Evolutionary conservation across 2,329 filamentous ascomycete species (phyloP).

Genomic region (Cytospora chrysosperma): DNA sequence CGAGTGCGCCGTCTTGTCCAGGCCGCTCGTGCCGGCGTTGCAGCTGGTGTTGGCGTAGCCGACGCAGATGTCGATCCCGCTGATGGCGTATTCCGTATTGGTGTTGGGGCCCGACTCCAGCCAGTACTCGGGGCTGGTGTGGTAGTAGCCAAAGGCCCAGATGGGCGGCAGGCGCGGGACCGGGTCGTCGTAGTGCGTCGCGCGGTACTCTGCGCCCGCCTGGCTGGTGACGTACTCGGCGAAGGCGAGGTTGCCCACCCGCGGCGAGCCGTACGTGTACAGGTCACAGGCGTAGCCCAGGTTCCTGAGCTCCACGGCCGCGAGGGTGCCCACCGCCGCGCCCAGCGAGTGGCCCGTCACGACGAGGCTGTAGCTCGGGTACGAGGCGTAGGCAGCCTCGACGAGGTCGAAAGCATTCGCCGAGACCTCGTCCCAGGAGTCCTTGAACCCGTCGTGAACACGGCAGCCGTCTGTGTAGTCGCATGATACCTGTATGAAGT

Average conservation of each 20-base stretch:
- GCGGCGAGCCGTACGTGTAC: slow-evolving; percentile 67
- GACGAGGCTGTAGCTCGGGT: slow-evolving; percentile 55
- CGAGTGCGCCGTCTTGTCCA: slow-evolving; percentile 46
- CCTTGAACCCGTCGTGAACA: slow-evolving; percentile 58
- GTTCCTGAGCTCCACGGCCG: slow-evolving; percentile 53
- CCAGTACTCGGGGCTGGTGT: slow-evolving; percentile 71
- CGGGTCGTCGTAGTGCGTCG: slow-evolving; percentile 67
- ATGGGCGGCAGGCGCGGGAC: slow-evolving; percentile 66
- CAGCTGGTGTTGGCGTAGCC: slow-evolving; percentile 49
- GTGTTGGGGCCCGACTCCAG: slow-evolving; percentile 40
- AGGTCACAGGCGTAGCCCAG: slow-evolving; percentile 49
- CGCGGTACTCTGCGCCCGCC: slow-evolving; percentile 51
- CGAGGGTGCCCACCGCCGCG: slow-evolving; percentile 62
- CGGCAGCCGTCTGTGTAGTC: slow-evolving; percentile 45
- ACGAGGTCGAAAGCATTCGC: slow-evolving; percentile 43
- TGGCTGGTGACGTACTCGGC: slow-evolving; percentile 54
- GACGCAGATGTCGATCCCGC: slow-evolving; percentile 46
- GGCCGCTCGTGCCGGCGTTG: slow-evolving; percentile 49
- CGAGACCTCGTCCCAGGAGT: slow-evolving; percentile 57
- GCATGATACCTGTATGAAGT: slow-evolving; percentile 39
- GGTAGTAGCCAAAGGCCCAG: slow-evolving; percentile 56
- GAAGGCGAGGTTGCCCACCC: slow-evolving; percentile 59
- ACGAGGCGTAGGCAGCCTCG: slow-evolving; percentile 39
- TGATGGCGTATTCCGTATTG: slow-evolving; percentile 38
- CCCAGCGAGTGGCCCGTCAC: slow-evolving; percentile 70